Conservation (phyloP, 176 grass and related monocot species). For the Oryza nivara region DNA sequence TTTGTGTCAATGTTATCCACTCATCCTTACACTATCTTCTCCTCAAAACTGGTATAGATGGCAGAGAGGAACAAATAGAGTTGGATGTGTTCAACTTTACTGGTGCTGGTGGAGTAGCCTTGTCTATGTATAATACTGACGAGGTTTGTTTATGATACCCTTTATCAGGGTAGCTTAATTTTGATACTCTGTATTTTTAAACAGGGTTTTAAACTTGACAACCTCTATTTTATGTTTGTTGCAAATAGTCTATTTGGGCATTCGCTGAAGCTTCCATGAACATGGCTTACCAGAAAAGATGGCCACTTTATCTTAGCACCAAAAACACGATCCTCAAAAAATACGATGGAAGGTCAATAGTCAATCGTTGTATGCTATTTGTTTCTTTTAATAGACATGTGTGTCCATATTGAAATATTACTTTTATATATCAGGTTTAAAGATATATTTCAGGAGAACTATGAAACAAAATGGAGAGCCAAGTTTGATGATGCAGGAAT, state of each 20-base stretch:
- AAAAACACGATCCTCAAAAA: constrained; percentile 98
- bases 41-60: constrained; percentile 46
- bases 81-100: constrained; percentile 76
- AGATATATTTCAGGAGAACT: constrained; percentile 95
- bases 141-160: constrained; percentile 54
- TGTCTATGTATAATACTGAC: constrained; percentile 83
- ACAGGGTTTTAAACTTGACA: neutral
- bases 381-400: constrained; percentile 26
- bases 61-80: constrained; percentile 64
- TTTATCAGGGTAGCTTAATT: constrained; percentile 20
- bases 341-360: constrained; percentile 82
- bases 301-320: constrained; percentile 98
- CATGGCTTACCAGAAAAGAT: constrained; percentile 86
- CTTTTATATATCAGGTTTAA: constrained; percentile 62
- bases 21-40: constrained; percentile 28
- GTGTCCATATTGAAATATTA: constrained; percentile 21
- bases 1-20: constrained; percentile 10
- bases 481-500: constrained; percentile 84
- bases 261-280: constrained; percentile 91
- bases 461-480: constrained; percentile 77
- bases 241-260: constrained; percentile 71
- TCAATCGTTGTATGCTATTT: neutral
- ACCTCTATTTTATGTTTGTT: constrained; percentile 29
- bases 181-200: constrained; percentile 13
- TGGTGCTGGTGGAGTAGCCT: constrained; percentile 75